Base-by-base conservation (phyloP, 2,329 filamentous ascomycete genomes). In the Colletotrichum acutatum region DNA sequence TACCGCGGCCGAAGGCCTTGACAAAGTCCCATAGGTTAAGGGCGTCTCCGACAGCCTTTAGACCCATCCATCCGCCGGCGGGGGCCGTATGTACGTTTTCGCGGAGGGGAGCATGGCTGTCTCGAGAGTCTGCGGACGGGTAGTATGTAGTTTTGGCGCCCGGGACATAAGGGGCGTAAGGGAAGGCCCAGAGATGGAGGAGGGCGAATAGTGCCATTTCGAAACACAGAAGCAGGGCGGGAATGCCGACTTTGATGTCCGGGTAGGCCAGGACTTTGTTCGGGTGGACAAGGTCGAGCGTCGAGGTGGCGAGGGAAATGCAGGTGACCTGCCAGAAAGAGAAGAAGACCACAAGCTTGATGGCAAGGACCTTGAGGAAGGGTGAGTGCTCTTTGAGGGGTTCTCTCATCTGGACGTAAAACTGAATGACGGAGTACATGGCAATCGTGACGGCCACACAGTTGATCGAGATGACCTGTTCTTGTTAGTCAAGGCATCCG, bases 331-430 rank as follows among this genome's bases (percentile, higher is more conserved):
- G 95, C 95, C 95, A 97, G 82, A 97, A 97, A 46, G 92, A 95
- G 76, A 98, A 88, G 86, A 97, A 97, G 78, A 97, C 95, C 79
- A 97, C 94, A 32, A 97, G 88, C 83, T 97, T 97, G 83, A 98
- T 97, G 78, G 94, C 93, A 24, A 95, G 80, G 30, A 97, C 91
- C 82, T 97, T 97, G 75, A 96, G 82, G 76, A 96, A 93, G 0
- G 94, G 93, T 22, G 85, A 87, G 79, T 97, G 90, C 66, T 92
- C 88, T 8, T 88, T 86, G 30, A 97, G 87, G 71, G 94, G 90
- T 1, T 87, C 83, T 75, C 90, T 91, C 58, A 97, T 86, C 81
- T 97, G 94, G 34, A 93, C 81, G 81, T 97, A 97, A 81, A 97
- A 97, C 78, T 97, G 94, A 75, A 97, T 91, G 56, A 98, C 83